Evolutionary conservation across 2,329 filamentous ascomycete genomes (phyloP), one percentile per base, ranked within the genome.

Genomic region (Pyrenophora tritici-repentis): DNA sequence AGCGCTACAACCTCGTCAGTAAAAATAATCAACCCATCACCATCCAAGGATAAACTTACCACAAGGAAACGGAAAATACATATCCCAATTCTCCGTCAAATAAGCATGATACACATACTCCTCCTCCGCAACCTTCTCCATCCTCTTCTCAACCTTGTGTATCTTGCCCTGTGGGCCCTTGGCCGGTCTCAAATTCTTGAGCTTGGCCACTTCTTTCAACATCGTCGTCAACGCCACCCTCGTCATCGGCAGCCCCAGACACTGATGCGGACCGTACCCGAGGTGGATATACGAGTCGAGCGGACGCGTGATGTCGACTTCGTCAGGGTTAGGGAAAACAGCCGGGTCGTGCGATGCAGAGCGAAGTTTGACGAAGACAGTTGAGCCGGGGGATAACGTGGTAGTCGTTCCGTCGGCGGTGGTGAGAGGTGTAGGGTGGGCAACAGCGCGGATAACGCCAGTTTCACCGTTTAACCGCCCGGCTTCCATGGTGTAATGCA

Each of bases 401-500:
- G 72, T 49, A 0, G 61, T 70, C 5, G 56, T 48, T 9, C 66
- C 72, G 13, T 50, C 72, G 13, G 50, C 58, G 50, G 75, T 73
- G 6, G 61, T 53, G 56, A 79, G 41, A 4, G 63, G 63, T 8
- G 67, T 70, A 13, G 67, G 59, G 10, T 65, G 65, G 2, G 67
- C 63, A 3, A 72, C 73, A n/a, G 56, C 55, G 32, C 78, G 74
- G 46, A 75, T 58, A 4, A 77, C 70, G 33, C 71, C 76, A 0
- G 76, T 76, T 47, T 79, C 76, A 51, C 75, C 76, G 38, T 71
- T 70, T 0, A 80, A 64, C 2, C 78, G 72, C 2, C 68, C 70
- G 32, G 71, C 76, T 56, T 80, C 78, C 55, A 79, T 69, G 49
- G 76, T 62, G 65, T 84, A 85, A 68, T 79, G 75, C 65, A 79